phyloP scores from a whole-genome alignment of 1,284 basidiomycete genomes.

The Ganoderma lingzhi region DNA sequence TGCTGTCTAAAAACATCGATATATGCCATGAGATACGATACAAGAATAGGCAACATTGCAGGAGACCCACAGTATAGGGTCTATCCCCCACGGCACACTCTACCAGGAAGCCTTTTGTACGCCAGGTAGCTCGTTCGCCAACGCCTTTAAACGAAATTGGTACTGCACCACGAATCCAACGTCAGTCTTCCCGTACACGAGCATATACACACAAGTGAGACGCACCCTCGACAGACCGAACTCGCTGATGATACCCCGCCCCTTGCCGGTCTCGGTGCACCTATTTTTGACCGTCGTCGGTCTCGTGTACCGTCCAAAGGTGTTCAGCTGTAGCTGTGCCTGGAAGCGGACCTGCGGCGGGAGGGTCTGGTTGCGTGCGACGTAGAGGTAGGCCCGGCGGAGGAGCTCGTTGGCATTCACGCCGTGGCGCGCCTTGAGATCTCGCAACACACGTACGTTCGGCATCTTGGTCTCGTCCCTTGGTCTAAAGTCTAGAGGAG shows the following conservation, averaged over 20 bases:
- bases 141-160: conserved; percentile 89
- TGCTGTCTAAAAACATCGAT: not conserved
- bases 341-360: conserved; percentile 91
- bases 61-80: conserved; percentile 16
- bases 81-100: not conserved
- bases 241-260: conserved; percentile 87
- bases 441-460: conserved; percentile 72
- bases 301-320: conserved; percentile 84
- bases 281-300: conserved; percentile 89
- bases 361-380: conserved; percentile 88
- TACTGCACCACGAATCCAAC: conserved; percentile 56
- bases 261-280: conserved; percentile 85
- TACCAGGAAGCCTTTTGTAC: conserved; percentile 90
- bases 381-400: conserved; percentile 88
- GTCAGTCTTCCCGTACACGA: not conserved
- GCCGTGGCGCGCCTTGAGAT: conserved; percentile 78
- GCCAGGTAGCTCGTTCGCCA: conserved; percentile 82
- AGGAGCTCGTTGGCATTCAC: conserved; percentile 81
- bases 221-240: conserved; percentile 89
- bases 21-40: not conserved
- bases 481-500: conserved; percentile 5
- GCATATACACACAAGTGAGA: conserved; percentile 21
- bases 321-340: conserved; percentile 95
- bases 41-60: not conserved
- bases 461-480: conserved; percentile 35